phyloP scores from a whole-genome alignment of 2,329 filamentous ascomycete genomes.

The Tolypocladium endophyticum region DNA sequence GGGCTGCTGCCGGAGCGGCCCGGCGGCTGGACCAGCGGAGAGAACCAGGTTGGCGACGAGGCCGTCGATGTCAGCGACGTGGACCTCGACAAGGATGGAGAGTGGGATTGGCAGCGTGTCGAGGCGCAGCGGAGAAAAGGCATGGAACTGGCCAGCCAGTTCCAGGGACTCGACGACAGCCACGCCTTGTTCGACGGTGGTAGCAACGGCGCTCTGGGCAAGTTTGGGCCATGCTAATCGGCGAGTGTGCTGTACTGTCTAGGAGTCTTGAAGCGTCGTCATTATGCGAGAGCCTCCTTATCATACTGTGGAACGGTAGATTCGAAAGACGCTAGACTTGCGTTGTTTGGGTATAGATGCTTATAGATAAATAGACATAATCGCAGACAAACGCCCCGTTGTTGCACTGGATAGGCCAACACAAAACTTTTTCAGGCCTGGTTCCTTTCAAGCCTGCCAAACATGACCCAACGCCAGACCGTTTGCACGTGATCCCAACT shows the following conservation, averaged over 20 bases:
- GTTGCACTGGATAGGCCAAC: background rate
- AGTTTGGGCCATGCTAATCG: constrained; percentile 30
- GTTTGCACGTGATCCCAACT: background rate
- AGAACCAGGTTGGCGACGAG: constrained; percentile 28
- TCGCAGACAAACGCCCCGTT: background rate
- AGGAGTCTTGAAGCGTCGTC: background rate
- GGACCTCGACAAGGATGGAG: constrained; percentile 20
- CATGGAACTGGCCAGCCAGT: constrained; percentile 42
- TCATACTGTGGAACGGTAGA: background rate
- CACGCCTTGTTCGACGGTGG: constrained; percentile 43
- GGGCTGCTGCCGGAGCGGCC: constrained; percentile 66
- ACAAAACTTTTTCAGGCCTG: background rate
- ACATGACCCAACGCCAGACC: background rate
- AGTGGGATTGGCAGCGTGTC: constrained; percentile 49
- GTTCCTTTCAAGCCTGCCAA: background rate
- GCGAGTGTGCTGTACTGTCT: background rate
- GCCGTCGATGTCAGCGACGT: constrained; percentile 26
- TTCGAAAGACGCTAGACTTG: background rate
- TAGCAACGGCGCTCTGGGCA: constrained; percentile 38
- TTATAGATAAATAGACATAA: background rate
- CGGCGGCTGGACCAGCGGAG: constrained; percentile 47
- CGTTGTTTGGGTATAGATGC: background rate
- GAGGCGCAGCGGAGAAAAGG: constrained; percentile 46
- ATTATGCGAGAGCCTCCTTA: too few species aligned
- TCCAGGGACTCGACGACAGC: constrained; percentile 45